Percentiles rank a stretch among this genome's conserved stretches.
Evolutionary conservation across 139 green algal species (phyloP).

Genomic region (Monoraphidium neglectum): DNA sequence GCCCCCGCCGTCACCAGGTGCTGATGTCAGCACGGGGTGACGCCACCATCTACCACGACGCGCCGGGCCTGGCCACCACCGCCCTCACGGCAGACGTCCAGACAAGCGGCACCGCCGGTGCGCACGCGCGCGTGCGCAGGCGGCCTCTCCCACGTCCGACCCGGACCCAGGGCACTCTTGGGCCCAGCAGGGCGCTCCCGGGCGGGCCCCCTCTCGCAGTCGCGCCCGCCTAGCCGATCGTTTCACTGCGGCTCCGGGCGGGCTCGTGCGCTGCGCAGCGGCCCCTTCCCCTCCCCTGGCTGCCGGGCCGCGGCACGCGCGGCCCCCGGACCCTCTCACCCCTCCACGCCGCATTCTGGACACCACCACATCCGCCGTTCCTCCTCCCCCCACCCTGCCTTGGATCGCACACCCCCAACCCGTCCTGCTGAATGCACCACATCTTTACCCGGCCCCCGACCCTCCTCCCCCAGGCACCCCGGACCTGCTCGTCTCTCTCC

Average conservation of each 20-base stretch:
- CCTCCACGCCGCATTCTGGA: too few species aligned
- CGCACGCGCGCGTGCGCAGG: neutral
- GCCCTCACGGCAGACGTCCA: constrained; percentile 48
- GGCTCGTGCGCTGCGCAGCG: neutral
- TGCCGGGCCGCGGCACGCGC: neutral
- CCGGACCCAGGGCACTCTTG: neutral
- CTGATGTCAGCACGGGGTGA: constrained; percentile 29
- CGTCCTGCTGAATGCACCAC: too few species aligned
- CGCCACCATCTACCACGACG: constrained; percentile 54
- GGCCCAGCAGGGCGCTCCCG: too few species aligned
- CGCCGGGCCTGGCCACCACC: constrained; percentile 42
- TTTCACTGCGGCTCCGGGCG: too few species aligned
- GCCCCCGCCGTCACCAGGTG: neutral
- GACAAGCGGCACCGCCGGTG: constrained; percentile 23
- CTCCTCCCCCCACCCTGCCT: too few species aligned
- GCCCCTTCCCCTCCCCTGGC: neutral
- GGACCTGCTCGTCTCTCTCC: constrained; percentile 23
- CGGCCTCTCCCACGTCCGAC: neutral
- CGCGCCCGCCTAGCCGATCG: too few species aligned
- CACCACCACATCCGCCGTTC: too few species aligned
- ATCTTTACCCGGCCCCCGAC: neutral
- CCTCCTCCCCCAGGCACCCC: neutral
- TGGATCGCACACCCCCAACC: too few species aligned
- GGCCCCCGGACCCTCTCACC: too few species aligned
- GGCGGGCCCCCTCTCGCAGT: too few species aligned